A percentile compares a stretch with the other conserved stretches of the same genome.
Conservation (phyloP, 164 flowering plant species). For the Nymphaea colorata region DNA sequence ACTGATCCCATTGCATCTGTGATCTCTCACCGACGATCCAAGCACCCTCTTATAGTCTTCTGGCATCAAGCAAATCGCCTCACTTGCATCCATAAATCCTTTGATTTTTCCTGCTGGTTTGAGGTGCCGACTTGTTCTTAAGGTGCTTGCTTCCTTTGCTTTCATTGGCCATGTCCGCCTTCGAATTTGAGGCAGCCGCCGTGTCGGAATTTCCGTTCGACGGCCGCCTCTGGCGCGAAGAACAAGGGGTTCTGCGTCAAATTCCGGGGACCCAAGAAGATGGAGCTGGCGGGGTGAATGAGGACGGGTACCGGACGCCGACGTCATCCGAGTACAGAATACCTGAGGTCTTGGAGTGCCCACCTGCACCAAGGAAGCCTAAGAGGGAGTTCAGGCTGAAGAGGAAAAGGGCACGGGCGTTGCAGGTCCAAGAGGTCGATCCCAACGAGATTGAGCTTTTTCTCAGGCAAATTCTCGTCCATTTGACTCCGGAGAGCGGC, state of each 20-base stretch:
- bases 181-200: no score
- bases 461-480: neutral
- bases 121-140: no score
- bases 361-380: slow-evolving; percentile 3
- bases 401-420: neutral
- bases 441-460: neutral
- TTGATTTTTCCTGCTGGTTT: no score
- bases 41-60: no score
- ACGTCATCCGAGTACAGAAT: neutral
- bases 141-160: no score
- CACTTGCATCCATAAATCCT: no score
- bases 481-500: neutral
- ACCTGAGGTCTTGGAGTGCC: slow-evolving; percentile 1
- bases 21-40: no score
- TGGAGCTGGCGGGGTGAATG: neutral
- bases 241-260: neutral
- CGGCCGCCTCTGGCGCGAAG: neutral
- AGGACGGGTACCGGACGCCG: neutral
- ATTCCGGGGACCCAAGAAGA: neutral
- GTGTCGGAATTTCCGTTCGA: no score
- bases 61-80: no score
- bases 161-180: no score
- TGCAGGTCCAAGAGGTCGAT: neutral
- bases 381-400: neutral
- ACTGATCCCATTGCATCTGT: no score